Evolutionary conservation across 2,329 filamentous ascomycete species (phyloP), one percentile per base, ranked within the genome.

Genomic region (Aureobasidium sp.): DNA sequence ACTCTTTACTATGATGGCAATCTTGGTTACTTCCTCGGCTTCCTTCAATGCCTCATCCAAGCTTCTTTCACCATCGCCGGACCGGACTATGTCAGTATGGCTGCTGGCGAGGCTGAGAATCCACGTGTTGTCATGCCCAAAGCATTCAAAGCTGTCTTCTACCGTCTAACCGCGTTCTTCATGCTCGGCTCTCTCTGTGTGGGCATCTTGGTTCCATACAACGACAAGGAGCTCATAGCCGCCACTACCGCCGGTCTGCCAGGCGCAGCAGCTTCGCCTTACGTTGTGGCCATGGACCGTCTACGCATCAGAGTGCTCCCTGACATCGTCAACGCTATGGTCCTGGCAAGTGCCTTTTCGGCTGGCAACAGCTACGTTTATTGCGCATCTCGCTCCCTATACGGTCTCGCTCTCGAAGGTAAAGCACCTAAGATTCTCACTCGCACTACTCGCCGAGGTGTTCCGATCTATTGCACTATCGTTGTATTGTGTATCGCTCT

Each of bases 121-220:
- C 88, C 88, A 0, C 84, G 88, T 17, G 76, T 75, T 20, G 82
- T 87, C 24, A 84, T 94, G 73, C 89, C 89, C 0, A 84, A 82
- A 44, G 89, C 89, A 1, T 92, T 85, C 74, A 90, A 90, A 64
- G 85, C 87, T 53, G 88, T 92, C 1, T 92, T 92, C 72, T 92
- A 89, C 73, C 86, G 90, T 36, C 77, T 93, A 36, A 87, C 87
- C 0, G 77, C 83, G 1, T 92, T 93, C 73, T 92, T 92, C 75
- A 82, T 90, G 43, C 81, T 91, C 1, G 89, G 89, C 1, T 85
- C 87, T 0, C 79, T 94, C 2, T 84, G 83, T 24, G 85, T 91
- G 5, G 88, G 88, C 9, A 87, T 91, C 55, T 71, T 90, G 26
- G 84, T 92, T 41, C 82, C 90, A 1, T 88, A 87, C 72, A 80